Evolutionary conservation across 192 early-diverging fungal species (phyloP).

Genomic region (Coemansia sp.): DNA sequence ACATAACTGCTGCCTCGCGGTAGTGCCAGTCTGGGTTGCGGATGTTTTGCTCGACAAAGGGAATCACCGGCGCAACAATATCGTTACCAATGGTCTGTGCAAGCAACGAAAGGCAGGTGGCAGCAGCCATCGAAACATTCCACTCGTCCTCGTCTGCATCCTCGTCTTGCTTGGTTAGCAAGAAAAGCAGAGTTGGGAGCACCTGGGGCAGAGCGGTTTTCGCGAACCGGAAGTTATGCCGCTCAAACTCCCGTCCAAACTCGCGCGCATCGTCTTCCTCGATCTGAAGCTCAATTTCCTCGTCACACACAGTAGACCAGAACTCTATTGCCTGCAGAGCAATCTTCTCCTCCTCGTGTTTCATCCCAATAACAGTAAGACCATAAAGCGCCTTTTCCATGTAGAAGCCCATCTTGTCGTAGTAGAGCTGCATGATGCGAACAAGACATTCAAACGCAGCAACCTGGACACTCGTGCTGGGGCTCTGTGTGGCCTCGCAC

Average conservation of each 20-base stretch:
- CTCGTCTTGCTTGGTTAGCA: slow-evolving; percentile 96
- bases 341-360: slow-evolving; percentile 81
- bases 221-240: slow-evolving; percentile 74
- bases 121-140: slow-evolving; percentile 97
- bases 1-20: slow-evolving; percentile 96
- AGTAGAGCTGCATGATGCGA: slow-evolving; percentile 95
- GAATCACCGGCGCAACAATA: slow-evolving; percentile 82
- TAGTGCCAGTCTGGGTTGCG: slow-evolving; percentile 85
- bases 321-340: slow-evolving; percentile 98
- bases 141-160: slow-evolving; percentile 99
- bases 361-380: slow-evolving; percentile 91
- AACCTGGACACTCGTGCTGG: slow-evolving; percentile 73
- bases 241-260: slow-evolving; percentile 52
- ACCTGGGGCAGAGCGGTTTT: slow-evolving; percentile 75
- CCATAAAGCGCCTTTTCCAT: slow-evolving; percentile 96
- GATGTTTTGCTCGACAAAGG: slow-evolving; percentile 88
- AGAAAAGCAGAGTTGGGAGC: slow-evolving; percentile 77
- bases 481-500: slow-evolving; percentile 90
- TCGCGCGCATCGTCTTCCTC: slow-evolving; percentile 64
- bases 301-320: slow-evolving; percentile 98
- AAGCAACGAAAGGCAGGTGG: slow-evolving; percentile 88
- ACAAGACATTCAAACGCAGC: slow-evolving; percentile 95
- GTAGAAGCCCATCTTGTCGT: slow-evolving; percentile 93
- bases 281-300: slow-evolving; percentile 76
- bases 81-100: slow-evolving; percentile 79